Base-by-base conservation (phyloP, 2,329 filamentous ascomycete species). In the Elsinoe arachidis region DNA sequence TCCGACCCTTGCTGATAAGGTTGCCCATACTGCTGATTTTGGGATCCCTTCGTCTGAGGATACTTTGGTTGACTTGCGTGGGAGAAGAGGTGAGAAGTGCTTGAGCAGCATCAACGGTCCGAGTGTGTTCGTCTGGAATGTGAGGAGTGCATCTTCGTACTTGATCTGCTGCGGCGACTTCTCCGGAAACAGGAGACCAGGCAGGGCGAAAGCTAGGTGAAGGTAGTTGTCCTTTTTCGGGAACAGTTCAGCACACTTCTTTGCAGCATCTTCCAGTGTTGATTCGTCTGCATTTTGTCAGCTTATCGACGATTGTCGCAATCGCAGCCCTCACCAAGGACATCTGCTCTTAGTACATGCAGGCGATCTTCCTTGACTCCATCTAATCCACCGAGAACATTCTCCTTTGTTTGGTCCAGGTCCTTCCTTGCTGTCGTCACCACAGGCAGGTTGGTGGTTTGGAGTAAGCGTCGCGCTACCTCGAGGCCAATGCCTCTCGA, bases 1-100 rank as follows among this genome's bases (percentile, higher is more conserved):
- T 9, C 88, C 88, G 0, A 95, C 86, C 43, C 89, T 82, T 1
- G 88, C 89, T 5, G 86, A 85, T 83, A 90, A 87, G 66, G 81
- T 81, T n/a, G 86, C 79, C 76, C 85, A 88, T 1, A 84, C 80
- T 0, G 87, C 82, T 0, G 63, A 58, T 0, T 79, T 75, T 2
- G 86, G 73, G 0, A 73, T 63, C 17, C 68, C 65, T 2, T 47
- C 55, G 3, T 60, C 60, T 2, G 62, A 58, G n/a, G 65, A 67
- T 12, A 78, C 62, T 5, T 69, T 61, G 0, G 77, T 75, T 3
- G 75, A 69, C 62, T 81, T 84, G 14, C 75, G 78, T 1, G 88
- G 88, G 2, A 93, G 75, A 64, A 91, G 85, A 0, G 74, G 73
- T 0, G 77, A 76, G 64, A 93, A 88, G 70, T 90, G 83, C 71